phyloP scores from a whole-genome alignment of 106 monocot species.

The Dioscorea alata region DNA sequence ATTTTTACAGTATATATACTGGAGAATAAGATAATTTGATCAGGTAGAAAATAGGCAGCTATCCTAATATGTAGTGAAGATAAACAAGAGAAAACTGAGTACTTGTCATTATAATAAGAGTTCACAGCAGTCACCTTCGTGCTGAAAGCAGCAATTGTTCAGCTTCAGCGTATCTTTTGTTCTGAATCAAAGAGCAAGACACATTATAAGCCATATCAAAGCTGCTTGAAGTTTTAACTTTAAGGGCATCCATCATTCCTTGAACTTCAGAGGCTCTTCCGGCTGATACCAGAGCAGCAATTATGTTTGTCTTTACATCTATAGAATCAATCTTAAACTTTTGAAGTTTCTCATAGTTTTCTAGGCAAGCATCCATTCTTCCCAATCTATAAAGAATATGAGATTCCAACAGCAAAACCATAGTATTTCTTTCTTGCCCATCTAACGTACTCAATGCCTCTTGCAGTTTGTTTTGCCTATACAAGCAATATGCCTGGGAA shows the following conservation, averaged over 20 bases:
- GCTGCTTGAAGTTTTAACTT: slow-evolving; percentile 70
- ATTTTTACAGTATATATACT: no score
- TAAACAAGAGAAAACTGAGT: not conserved
- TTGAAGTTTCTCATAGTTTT: slow-evolving; percentile 79
- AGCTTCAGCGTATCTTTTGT: slow-evolving; percentile 70
- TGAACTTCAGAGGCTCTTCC: slow-evolving; percentile 81
- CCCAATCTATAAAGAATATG: slow-evolving; percentile 86
- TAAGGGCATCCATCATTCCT: slow-evolving; percentile 68
- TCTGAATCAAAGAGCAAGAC: slow-evolving; percentile 85
- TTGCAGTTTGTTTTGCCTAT: slow-evolving; percentile 83
- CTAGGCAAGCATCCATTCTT: slow-evolving; percentile 78
- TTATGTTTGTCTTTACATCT: slow-evolving; percentile 79
- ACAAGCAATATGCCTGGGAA: slow-evolving; percentile 84
- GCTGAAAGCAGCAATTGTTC: slow-evolving; percentile 81
- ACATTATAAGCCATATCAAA: slow-evolving; percentile 88
- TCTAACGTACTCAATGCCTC: slow-evolving; percentile 64
- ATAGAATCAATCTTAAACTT: slow-evolving; percentile 82
- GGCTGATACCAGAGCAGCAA: slow-evolving; percentile 79
- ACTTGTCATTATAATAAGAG: not conserved
- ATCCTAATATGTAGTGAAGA: no score
- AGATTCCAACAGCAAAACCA: slow-evolving; percentile 76
- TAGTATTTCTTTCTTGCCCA: slow-evolving; percentile 53
- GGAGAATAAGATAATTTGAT: no score
- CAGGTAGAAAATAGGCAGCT: no score
- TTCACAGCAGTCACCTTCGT: slow-evolving; percentile 51